These are phyloP conservation scores for Aspergillus brunneoviolaceus DNA, from an alignment of 2,329 filamentous ascomycete genomes.

Conservation along the genomic window DNA sequence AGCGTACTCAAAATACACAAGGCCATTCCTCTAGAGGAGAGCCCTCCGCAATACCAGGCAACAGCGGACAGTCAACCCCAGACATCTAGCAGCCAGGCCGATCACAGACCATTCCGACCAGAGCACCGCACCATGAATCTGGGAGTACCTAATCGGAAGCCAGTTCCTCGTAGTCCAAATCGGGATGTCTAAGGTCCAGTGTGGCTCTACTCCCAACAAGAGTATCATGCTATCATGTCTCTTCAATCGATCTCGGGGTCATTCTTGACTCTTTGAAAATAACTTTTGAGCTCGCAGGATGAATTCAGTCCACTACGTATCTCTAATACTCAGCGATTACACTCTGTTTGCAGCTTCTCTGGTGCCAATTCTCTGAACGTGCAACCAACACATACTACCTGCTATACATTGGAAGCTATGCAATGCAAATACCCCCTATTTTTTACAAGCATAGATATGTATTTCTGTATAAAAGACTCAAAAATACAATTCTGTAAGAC, in stretches of 20 bases:
- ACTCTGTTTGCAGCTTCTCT: not conserved
- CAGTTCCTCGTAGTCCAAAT: conserved; percentile 34
- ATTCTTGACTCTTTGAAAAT: not conserved
- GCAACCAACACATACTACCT: not conserved
- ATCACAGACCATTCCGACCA: conserved; percentile 24
- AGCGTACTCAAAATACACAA: conserved; percentile 35
- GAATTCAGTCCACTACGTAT: not conserved
- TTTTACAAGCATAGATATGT: too few species aligned
- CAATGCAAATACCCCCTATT: not conserved
- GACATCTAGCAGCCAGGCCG: conserved; percentile 11
- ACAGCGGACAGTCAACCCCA: conserved; percentile 23
- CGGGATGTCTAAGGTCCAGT: not conserved
- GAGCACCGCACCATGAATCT: conserved; percentile 34
- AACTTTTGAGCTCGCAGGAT: not conserved
- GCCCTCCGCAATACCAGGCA: conserved; percentile 32
- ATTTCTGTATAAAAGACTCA: too few species aligned
- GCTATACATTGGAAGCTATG: not conserved
- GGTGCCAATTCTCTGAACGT: not conserved
- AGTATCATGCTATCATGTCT: not conserved
- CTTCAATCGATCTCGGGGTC: not conserved
- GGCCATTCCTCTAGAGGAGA: conserved; percentile 28
- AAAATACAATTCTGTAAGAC: too few species aligned
- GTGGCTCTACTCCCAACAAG: not conserved
- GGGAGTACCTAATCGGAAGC: conserved; percentile 40
- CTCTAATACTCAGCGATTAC: not conserved